These are phyloP conservation scores for Auriscalpium orientale DNA, from an alignment of 768 basidiomycete genomes.

Conservation along the genomic window DNA sequence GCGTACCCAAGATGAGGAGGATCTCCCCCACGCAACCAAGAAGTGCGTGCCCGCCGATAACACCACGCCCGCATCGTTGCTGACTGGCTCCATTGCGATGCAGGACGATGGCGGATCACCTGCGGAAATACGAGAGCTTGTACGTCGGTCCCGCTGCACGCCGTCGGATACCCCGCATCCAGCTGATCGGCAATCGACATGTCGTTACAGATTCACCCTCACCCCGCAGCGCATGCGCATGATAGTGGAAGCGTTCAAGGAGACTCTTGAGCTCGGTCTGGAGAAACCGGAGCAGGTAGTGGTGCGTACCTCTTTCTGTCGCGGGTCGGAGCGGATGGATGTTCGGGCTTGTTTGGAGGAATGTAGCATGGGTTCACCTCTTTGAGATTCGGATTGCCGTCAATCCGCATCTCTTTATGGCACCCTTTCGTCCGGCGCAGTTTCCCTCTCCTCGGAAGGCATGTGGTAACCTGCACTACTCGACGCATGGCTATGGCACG, in stretches of 20 bases:
- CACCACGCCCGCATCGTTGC: constrained; percentile 2
- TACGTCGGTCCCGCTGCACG: constrained; percentile 33
- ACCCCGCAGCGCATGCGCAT: constrained; percentile 91
- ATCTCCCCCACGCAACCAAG: constrained; percentile 90
- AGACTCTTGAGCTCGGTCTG: constrained; percentile 81
- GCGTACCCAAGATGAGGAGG: constrained; percentile 79
- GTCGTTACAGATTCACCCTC: constrained; percentile 60
- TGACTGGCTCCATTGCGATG: constrained; percentile 8
- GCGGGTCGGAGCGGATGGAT: no score
- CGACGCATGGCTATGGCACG: no score
- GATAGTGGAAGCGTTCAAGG: constrained; percentile 95
- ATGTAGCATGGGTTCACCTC: no score
- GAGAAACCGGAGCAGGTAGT: constrained; percentile 79
- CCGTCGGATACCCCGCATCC: constrained; percentile 3
- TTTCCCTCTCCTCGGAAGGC: no score
- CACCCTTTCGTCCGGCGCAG: no score
- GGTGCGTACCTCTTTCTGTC: constrained; percentile 42
- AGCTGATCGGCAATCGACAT: neutral
- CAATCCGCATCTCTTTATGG: no score
- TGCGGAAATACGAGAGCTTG: constrained; percentile 84
- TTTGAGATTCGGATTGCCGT: no score
- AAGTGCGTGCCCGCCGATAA: constrained; percentile 41
- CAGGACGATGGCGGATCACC: constrained; percentile 91
- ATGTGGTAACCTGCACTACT: no score
- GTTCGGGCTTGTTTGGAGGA: no score